Evolutionary conservation across 768 basidiomycete species (phyloP).

Genomic region (Hydnum rufescens): DNA sequence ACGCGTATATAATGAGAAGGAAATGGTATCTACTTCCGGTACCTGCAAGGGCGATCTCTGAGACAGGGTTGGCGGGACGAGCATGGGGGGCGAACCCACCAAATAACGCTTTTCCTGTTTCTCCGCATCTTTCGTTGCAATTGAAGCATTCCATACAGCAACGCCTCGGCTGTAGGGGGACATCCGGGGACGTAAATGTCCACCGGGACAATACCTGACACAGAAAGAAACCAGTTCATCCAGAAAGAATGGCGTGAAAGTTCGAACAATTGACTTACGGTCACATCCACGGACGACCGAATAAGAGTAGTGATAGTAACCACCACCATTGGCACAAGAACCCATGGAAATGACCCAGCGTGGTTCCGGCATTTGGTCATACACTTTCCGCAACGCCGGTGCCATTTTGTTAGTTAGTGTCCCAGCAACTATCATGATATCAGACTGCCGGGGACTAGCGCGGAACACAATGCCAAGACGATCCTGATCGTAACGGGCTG

Average conservation of each 20-base stretch:
- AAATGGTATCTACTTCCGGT: slow-evolving; percentile 6
- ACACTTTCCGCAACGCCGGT: slow-evolving; percentile 87
- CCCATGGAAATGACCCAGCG: slow-evolving; percentile 99
- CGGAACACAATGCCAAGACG: slow-evolving; percentile 94
- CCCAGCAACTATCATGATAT: slow-evolving; percentile 98
- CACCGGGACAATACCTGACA: slow-evolving; percentile 79
- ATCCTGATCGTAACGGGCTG: slow-evolving; percentile 96
- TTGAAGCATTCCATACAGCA: slow-evolving; percentile 92
- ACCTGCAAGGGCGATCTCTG: slow-evolving; percentile 3
- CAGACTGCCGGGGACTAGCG: slow-evolving; percentile 93
- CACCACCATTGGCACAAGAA: slow-evolving; percentile 95
- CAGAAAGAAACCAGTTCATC: background rate
- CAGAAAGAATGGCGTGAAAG: background rate
- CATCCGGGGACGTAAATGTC: slow-evolving; percentile 97
- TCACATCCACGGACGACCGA: slow-evolving; percentile 97
- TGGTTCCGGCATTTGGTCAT: slow-evolving; percentile 98
- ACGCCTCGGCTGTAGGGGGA: slow-evolving; percentile 87
- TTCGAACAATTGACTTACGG: slow-evolving; percentile 31
- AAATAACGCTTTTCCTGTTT: slow-evolving; percentile 68
- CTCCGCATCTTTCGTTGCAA: slow-evolving; percentile 91
- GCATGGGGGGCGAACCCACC: slow-evolving; percentile 30
- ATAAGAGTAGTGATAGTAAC: slow-evolving; percentile 96
- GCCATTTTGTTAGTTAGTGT: slow-evolving; percentile 99
- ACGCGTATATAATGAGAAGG: too few species aligned
- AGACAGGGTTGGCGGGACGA: background rate